Conservation (phyloP, 371 early-diverging fungal species). For the Zancudomyces culisetae region DNA sequence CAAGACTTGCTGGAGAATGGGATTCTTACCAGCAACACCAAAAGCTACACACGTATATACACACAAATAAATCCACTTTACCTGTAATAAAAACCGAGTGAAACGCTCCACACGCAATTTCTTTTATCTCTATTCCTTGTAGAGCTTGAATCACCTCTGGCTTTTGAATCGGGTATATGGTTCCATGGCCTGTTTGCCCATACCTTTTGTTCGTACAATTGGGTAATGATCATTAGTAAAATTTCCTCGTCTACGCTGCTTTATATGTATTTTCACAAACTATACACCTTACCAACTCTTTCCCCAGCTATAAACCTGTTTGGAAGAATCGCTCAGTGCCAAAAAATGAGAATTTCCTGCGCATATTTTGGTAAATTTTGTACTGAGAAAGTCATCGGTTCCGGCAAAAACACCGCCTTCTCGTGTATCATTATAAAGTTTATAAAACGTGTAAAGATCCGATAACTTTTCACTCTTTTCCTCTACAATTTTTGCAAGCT, state of each 20-base stretch:
- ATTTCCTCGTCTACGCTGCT: slow-evolving; percentile 9
- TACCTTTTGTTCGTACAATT: slow-evolving; percentile 27
- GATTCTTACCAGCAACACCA: neutral
- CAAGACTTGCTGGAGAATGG: neutral
- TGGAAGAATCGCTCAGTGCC: neutral
- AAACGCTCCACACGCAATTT: slow-evolving; percentile 31
- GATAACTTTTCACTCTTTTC: neutral
- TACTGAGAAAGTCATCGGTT: neutral
- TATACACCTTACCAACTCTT: neutral
- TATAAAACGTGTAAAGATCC: neutral
- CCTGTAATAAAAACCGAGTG: slow-evolving; percentile 27
- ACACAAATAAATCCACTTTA: too few relatives aligned
- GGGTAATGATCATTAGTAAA: too few relatives aligned
- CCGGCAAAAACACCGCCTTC: neutral
- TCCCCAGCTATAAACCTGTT: slow-evolving; percentile 16
- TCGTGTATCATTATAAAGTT: neutral
- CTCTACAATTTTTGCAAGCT: neutral
- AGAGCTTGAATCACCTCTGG: neutral
- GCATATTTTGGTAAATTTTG: neutral
- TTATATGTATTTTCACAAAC: neutral
- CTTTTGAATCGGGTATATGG: neutral
- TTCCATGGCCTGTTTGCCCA: slow-evolving; percentile 1
- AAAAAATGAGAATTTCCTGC: neutral
- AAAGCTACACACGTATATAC: neutral
- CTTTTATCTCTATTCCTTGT: neutral